Conservation (phyloP, 257 asterid genomes). For the Petunia secreta region DNA sequence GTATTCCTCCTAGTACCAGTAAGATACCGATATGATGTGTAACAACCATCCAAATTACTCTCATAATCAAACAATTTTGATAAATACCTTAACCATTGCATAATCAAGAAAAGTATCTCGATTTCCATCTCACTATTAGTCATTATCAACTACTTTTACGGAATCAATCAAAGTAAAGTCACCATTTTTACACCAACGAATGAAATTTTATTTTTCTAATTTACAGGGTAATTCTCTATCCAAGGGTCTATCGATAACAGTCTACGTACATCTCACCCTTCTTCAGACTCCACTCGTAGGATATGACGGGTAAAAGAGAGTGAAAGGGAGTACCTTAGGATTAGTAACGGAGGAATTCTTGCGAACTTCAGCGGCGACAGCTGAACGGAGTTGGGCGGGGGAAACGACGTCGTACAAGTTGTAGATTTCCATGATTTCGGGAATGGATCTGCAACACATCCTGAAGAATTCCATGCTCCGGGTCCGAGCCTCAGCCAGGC, state of each 20-base stretch:
- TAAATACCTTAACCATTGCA: background rate
- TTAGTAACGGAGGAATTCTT: conserved; percentile 68
- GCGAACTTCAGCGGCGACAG: conserved; percentile 72
- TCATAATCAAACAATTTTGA: background rate
- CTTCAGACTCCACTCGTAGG: no score
- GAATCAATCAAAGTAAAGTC: conserved; percentile 2
- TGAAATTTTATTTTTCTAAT: background rate
- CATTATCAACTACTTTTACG: background rate
- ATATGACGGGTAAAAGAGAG: background rate
- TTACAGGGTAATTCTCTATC: background rate
- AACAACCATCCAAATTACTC: background rate
- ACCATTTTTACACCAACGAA: background rate
- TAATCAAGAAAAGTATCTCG: background rate
- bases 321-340: conserved; percentile 58
- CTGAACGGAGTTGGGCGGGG: conserved; percentile 75
- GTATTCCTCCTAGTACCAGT: no score
- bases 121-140: conserved; percentile 1
- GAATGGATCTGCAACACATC: conserved; percentile 90
- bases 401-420: conserved; percentile 71
- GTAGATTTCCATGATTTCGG: conserved; percentile 76
- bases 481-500: conserved; percentile 68
- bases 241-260: no score
- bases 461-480: conserved; percentile 82
- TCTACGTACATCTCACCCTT: no score
- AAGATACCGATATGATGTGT: no score